These are phyloP conservation scores for Pelargonium fulgidum DNA, from an alignment of 441 rosid species.

Conservation along the genomic window DNA sequence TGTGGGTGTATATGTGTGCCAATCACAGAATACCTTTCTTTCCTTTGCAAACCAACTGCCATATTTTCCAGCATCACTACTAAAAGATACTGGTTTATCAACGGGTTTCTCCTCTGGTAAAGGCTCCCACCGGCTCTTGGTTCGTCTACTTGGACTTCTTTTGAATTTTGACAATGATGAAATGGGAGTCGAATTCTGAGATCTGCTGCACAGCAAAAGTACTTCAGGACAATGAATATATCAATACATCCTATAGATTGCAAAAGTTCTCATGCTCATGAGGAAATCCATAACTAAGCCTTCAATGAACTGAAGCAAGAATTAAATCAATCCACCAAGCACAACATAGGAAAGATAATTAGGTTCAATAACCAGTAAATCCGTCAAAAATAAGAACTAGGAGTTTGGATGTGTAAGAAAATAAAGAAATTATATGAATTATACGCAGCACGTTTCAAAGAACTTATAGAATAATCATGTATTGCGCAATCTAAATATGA, in stretches of 20 bases:
- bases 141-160: conserved; percentile 69
- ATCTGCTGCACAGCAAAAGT: conserved; percentile 28
- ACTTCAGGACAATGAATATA: background rate
- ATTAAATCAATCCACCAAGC: conserved; percentile 3
- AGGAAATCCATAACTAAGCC: background rate
- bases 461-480: background rate
- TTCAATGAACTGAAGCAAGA: background rate
- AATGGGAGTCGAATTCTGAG: conserved; percentile 34
- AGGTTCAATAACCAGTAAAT: background rate
- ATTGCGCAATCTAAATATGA: background rate
- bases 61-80: conserved; percentile 42
- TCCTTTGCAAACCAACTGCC: conserved; percentile 56
- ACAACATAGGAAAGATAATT: background rate
- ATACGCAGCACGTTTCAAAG: background rate
- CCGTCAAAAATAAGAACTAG: background rate
- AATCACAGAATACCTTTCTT: conserved; percentile 46
- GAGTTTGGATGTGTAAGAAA: background rate
- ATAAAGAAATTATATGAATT: background rate
- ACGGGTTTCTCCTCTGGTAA: conserved; percentile 55
- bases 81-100: conserved; percentile 40
- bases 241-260: background rate
- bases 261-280: background rate
- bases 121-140: conserved; percentile 99
- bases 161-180: conserved; percentile 38
- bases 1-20: background rate